A percentile compares a stretch with the other conserved stretches of the same genome.
These are phyloP conservation scores for Chlorociboria aeruginascens DNA, from an alignment of 495 filamentous ascomycete species.

Conservation along the genomic window DNA sequence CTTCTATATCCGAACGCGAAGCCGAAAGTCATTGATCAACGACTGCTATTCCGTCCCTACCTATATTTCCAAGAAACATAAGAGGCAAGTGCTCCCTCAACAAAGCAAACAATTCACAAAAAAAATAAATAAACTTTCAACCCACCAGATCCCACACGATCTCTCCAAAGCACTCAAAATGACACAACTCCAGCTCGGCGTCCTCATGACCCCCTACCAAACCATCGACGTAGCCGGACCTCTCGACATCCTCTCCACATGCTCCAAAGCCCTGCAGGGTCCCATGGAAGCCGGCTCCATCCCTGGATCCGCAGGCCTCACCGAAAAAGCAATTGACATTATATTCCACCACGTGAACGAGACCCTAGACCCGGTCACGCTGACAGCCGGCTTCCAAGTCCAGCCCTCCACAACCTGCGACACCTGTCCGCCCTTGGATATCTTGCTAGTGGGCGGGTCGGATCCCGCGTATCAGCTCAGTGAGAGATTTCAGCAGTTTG, in stretches of 20 bases:
- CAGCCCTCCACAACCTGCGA: conserved; percentile 21
- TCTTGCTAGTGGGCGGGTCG: conserved; percentile 20
- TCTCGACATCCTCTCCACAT: conserved; percentile 22
- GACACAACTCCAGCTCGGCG: conserved; percentile 21
- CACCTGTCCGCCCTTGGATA: conserved; percentile 20
- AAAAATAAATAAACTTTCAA: too few species aligned
- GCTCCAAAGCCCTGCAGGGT: conserved; percentile 11
- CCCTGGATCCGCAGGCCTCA: neutral
- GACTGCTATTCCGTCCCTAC: too few species aligned
- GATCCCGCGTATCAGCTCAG: conserved; percentile 13
- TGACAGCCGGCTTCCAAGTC: conserved; percentile 16
- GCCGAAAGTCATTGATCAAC: too few species aligned
- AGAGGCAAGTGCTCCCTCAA: too few species aligned
- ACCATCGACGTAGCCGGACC: conserved; percentile 24
- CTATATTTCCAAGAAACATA: too few species aligned
- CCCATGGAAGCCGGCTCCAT: neutral
- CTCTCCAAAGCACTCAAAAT: conserved; percentile 1
- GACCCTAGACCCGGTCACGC: conserved; percentile 20
- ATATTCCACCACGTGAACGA: conserved; percentile 25
- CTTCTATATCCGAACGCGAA: too few species aligned
- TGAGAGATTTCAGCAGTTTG: conserved; percentile 16
- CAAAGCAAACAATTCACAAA: too few species aligned
- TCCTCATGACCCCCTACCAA: conserved; percentile 21
- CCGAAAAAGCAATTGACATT: conserved; percentile 19
- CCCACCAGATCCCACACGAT: too few species aligned